phyloP scores from a whole-genome alignment of 2,329 filamentous ascomycete species.

The Aspergillus sp. region DNA sequence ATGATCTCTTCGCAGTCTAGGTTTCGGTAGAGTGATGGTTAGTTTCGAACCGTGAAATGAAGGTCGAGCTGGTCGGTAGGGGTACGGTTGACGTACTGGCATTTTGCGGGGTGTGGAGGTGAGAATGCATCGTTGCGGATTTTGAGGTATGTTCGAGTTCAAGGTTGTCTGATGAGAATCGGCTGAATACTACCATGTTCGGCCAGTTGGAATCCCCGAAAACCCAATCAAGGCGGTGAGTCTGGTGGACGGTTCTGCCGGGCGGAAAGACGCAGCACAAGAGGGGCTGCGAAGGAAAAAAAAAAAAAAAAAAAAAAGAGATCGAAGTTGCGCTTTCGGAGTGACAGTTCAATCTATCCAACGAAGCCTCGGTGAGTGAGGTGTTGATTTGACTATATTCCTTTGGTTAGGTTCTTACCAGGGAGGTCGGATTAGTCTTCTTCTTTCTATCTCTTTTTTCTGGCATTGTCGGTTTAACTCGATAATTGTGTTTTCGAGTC shows the following conservation, averaged over 20 bases:
- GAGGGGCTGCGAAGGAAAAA: slow-evolving; percentile 1
- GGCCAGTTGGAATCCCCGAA: slow-evolving; percentile 12
- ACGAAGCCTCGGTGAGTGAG: background rate
- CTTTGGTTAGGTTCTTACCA: background rate
- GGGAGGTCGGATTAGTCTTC: background rate
- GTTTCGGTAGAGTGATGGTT: background rate
- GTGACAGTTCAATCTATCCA: background rate
- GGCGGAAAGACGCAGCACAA: slow-evolving; percentile 20
- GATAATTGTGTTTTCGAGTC: slow-evolving; percentile 1
- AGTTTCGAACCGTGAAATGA: too few species aligned
- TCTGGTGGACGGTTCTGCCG: slow-evolving; percentile 30
- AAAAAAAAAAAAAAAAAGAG: slow-evolving; percentile 8
- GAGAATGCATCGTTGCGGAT: slow-evolving; percentile 76
- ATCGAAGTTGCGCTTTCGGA: background rate
- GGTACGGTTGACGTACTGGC: slow-evolving; percentile 59
- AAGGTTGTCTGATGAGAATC: slow-evolving; percentile 1
- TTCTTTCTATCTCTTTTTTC: background rate
- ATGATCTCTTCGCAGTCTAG: slow-evolving; percentile 93
- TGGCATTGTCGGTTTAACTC: background rate
- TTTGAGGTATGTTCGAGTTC: slow-evolving; percentile 9
- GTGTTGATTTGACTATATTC: background rate
- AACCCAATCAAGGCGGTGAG: slow-evolving; percentile 27
- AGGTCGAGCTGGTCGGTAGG: background rate
- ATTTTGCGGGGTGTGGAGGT: slow-evolving; percentile 91
- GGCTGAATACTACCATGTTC: background rate